phyloP scores from a whole-genome alignment of 768 basidiomycete genomes.

The Kwoniella bestiolae region DNA sequence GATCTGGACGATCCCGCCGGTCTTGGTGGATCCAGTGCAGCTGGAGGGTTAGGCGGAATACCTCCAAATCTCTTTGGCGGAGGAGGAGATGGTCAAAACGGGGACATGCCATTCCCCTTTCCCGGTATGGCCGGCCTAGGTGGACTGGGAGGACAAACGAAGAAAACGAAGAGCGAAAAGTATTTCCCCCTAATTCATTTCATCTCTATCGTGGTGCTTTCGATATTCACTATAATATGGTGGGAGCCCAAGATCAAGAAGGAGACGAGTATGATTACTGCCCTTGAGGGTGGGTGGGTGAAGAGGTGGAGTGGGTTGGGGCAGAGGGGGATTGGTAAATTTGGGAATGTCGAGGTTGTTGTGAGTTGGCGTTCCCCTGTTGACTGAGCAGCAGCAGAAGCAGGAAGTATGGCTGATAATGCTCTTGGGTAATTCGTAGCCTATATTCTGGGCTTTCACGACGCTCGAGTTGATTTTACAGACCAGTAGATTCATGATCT shows the following conservation, averaged over 20 bases:
- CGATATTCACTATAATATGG: conserved; percentile 44
- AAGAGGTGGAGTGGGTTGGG: conserved; percentile 13
- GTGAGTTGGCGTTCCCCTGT: conserved; percentile 28
- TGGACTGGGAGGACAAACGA: conserved; percentile 4
- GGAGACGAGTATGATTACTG: not conserved
- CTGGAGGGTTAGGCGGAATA: conserved; percentile 10
- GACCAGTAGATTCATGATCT: conserved; percentile 54
- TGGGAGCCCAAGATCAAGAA: conserved; percentile 52
- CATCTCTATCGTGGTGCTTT: conserved; percentile 41
- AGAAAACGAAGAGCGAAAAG: conserved; percentile 36
- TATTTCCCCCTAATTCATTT: conserved; percentile 53
- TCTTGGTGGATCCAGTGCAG: conserved; percentile 26
- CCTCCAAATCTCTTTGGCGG: conserved; percentile 20
- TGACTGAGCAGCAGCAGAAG: not conserved
- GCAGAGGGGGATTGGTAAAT: conserved; percentile 19
- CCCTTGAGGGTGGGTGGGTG: not conserved
- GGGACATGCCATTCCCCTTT: conserved; percentile 19
- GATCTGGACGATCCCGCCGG: conserved; percentile 49
- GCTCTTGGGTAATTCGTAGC: too few species aligned
- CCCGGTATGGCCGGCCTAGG: conserved; percentile 35
- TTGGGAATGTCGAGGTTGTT: conserved; percentile 33
- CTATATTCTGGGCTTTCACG: conserved; percentile 58
- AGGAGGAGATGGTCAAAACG: conserved; percentile 5
- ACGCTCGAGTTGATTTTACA: conserved; percentile 56
- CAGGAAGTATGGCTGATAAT: too few species aligned